Conservation (phyloP, 179 eudicot species). For the Patellifolia procumbens region DNA sequence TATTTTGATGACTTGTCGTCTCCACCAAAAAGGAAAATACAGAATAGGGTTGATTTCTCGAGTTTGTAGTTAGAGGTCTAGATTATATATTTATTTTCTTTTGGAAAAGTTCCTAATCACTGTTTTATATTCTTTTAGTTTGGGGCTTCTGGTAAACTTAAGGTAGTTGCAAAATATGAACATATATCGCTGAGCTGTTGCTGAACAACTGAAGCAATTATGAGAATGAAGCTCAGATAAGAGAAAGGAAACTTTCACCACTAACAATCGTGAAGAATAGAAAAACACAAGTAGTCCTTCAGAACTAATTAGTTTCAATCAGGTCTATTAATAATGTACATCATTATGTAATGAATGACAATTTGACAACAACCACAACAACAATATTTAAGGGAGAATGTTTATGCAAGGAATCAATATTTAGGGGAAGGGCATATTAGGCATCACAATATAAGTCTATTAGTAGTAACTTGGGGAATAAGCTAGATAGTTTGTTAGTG, state of each 20-base stretch:
- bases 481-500: too few species aligned
- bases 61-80: background rate
- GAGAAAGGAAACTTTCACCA: background rate
- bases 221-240: background rate
- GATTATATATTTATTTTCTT: background rate
- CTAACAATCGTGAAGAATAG: background rate
- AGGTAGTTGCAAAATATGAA: background rate
- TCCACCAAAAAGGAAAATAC: background rate
- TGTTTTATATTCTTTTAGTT: background rate
- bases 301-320: too few species aligned
- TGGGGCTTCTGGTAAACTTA: background rate
- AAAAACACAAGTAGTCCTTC: background rate
- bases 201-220: background rate
- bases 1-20: background rate
- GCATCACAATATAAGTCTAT: too few species aligned
- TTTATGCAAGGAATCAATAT: too few species aligned
- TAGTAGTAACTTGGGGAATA: too few species aligned
- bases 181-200: slow-evolving; percentile 3
- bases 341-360: background rate
- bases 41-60: background rate
- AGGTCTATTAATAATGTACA: background rate
- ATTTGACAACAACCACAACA: too few species aligned
- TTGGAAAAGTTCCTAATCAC: background rate
- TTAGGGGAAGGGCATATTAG: too few species aligned
- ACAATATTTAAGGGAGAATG: too few species aligned